phyloP scores from a whole-genome alignment of 2,329 filamentous ascomycete genomes.

The Aureobasidium sp. region DNA sequence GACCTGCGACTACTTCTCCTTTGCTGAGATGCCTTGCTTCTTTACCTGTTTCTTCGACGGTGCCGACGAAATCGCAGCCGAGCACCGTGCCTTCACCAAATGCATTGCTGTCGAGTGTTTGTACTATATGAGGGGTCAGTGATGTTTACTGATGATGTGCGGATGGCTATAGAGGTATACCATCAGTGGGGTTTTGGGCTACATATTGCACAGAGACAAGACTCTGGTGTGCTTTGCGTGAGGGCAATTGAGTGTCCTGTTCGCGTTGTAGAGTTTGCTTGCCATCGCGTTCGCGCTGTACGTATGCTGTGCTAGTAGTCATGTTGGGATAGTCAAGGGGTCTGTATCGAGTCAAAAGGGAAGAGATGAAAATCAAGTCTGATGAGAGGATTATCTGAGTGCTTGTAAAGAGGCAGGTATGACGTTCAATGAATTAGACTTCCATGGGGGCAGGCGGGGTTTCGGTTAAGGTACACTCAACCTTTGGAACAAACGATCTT shows the following conservation, averaged over 20 bases:
- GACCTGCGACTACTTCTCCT: constrained; percentile 46
- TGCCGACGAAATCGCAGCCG: constrained; percentile 47
- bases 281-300: background rate
- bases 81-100: background rate
- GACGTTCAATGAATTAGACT: background rate
- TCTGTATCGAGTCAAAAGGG: background rate
- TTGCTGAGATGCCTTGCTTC: constrained; percentile 40
- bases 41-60: constrained; percentile 45
- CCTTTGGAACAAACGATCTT: too few species aligned
- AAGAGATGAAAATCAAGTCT: background rate
- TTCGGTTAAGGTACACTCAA: background rate
- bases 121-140: background rate
- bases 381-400: background rate
- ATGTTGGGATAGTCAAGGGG: background rate
- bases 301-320: background rate
- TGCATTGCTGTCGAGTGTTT: constrained; percentile 9
- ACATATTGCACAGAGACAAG: constrained; percentile 46
- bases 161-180: constrained; percentile 16
- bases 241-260: background rate
- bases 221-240: background rate
- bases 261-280: background rate
- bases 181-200: constrained; percentile 50
- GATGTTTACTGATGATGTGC: background rate
- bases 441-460: background rate
- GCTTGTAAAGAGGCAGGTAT: background rate